Base-by-base conservation (phyloP, 805 yeast species). In the Metschnikowia corniflorae region DNA sequence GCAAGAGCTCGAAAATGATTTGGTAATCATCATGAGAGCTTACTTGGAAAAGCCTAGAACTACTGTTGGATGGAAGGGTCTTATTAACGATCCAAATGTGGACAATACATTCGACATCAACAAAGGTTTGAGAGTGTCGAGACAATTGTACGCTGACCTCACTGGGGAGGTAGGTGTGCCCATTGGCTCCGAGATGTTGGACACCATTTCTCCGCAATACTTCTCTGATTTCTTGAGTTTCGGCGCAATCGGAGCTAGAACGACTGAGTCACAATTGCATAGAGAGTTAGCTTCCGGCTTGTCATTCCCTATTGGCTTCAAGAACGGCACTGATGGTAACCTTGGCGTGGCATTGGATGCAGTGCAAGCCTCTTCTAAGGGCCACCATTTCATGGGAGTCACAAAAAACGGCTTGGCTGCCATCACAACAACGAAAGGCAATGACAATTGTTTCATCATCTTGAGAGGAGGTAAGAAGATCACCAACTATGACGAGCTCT, bases 231-330 rank as follows among this genome's bases (percentile, higher is more conserved):
- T 89, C 52, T 74, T 91, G 49, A 83, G 95, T 22, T 80, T 91
- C 50, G 98, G 98, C 56, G 98, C 98, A 43, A 89, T 91, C 65
- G 98, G 98, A 58, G 98, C 98, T 39, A 82, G 98, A 72, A 91
- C 98, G 41, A 91, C 98, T 31, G 98, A 91, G 70, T 91, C 97
- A 29, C 98, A 91, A 66, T 77, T 91, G 43, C 98, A 91, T 71
- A 82, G 98, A 68, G 98, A 91, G 68, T 78, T 91, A 53, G 95
- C 97, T 15, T 89, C 97, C 7, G 98, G 98, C 36, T 73, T 93
- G 44, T 86, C 96, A n/a, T 91, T 91, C 91, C 98, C 98, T 41
- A 80, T 91, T 40, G 98, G 98, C 33, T 91, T 91, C 83, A 91
- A 91, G 70, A 91, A 91, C 58, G 97, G 97, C 57, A 91, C 98